Base-by-base conservation (phyloP, 2,329 filamentous ascomycete species). In the Sordariomycetes sp. region DNA sequence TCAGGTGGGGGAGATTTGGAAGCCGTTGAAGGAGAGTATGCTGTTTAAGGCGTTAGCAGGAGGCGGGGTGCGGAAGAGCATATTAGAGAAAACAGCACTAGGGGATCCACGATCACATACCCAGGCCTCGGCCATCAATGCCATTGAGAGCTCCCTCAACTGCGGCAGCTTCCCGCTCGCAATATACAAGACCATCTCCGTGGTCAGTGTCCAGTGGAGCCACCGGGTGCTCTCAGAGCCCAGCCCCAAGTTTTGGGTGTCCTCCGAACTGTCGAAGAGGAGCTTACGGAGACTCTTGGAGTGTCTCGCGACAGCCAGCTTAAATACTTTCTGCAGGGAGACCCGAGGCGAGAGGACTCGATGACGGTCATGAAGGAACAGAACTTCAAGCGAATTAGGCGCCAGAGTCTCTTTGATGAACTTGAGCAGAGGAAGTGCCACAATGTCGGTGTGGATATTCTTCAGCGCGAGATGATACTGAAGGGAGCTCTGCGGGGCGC, bases 1-100 rank as follows among this genome's bases (percentile, higher is more conserved):
- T 83, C 40, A 94, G 77, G 59, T 88, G 83, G 0, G 85, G 80
- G 56, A 92, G 78, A 57, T 83, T 80, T 0, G 88, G 88, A 12
- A 94, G 79, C 50, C 86, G 77, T 67, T 90, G 88, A 10, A 94
- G 79, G 72, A 94, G 90, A 62, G 82, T 85, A 70, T 94, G 89
- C 88, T 90, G 35, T 14, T 7, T 22, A 32, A 50, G 20, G 14
- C 6, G 46, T 50, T 24, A 50, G 20, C 10, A 24, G 8, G 12
- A 50, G 8, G n/a, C n/a, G n/a, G n/a, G n/a, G n/a, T n/a, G n/a
- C n/a, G n/a, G 22, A 50, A 11, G n/a, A 6, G 28, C 16, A 53
- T 32, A 53, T 53, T 12, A 12, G 16, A 37, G 16, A 11, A 53
- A 11, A 62, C 58, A 59, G 34, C 35, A 11, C 18, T 16, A 43